Percentiles rank a stretch among this genome's conserved stretches.
Conservation (phyloP, 192 early-diverging fungal species). For the Coemansia sp. region DNA sequence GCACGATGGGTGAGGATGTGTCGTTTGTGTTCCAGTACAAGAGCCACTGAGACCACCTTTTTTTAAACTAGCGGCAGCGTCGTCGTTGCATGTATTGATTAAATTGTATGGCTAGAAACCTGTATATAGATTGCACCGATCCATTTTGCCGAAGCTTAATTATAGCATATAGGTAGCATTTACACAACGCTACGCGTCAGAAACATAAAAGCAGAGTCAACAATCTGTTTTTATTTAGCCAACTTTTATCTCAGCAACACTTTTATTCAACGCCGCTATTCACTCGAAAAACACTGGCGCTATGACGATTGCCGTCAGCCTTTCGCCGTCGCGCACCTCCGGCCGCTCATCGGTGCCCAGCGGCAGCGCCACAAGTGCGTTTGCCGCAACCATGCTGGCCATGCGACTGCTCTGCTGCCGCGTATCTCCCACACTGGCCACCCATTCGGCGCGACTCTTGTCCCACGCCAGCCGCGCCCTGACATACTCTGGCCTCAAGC, state of each 20-base stretch:
- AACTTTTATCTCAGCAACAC: neutral
- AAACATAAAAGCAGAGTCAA: no score
- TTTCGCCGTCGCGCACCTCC: constrained; percentile 11
- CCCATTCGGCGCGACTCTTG: constrained; percentile 20
- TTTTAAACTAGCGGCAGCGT: no score
- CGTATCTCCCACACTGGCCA: constrained; percentile 58
- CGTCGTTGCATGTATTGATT: no score
- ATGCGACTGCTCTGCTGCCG: constrained; percentile 79
- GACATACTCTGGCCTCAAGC: constrained; percentile 31
- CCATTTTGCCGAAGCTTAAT: no score
- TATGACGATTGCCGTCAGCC: constrained; percentile 30
- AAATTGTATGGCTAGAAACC: no score
- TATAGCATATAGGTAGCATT: no score
- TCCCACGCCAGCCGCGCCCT: constrained; percentile 32
- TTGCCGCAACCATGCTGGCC: constrained; percentile 72
- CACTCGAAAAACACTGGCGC: constrained; percentile 6
- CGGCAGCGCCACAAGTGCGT: constrained; percentile 77
- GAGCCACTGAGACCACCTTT: constrained; percentile 57
- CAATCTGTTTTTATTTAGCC: no score
- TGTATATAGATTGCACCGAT: no score
- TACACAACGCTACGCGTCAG: no score
- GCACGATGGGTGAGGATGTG: constrained; percentile 61
- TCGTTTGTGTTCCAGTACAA: constrained; percentile 83
- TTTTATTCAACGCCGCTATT: neutral
- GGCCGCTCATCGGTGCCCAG: constrained; percentile 29